Base-by-base conservation (phyloP, 768 basidiomycete genomes). In the Grammothele lineata region DNA sequence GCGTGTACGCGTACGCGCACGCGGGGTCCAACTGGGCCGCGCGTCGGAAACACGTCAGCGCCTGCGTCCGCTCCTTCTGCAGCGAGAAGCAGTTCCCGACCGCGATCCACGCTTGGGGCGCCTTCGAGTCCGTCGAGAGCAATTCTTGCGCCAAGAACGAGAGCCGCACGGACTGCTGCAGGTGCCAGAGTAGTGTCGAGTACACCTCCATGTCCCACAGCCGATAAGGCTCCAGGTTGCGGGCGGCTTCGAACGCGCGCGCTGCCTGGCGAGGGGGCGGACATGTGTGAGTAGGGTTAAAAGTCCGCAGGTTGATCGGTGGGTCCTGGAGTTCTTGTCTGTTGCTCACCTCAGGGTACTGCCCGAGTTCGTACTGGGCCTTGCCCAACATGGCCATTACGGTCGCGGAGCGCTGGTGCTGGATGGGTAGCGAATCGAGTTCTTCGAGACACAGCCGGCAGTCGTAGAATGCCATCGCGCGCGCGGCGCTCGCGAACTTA, bases 11-110 rank as follows among this genome's bases (percentile, higher is more conserved):
- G 66, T 98, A 98, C 57, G 93, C 92, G 67, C 89, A 94, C 17
- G 80, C 76, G 15, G 92, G 85, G 64, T 92, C 92, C 63, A 97
- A 66, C 65, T 94, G 86, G 18, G 83, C 80, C 35, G 96, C 96
- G 40, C 96, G 83, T 49, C 83, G 78, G 70, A 99, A 98, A 70
- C 93, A 96, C 64, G 88, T 84, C 67, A 98, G 70, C 15, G 96
- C 94, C 61, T 96, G 89, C 41, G 87, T 73, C 57, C 92, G 86
- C 60, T 99, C 94, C 70, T 92, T 93, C 67, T 95, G 87, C 58
- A 96, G 68, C 12, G 92, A 95, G 68, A 97, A 98, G 58, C 91
- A 72, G 70, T 99, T 99, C 43, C 96, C 96, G 23, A 92, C 83
- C 1, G 93, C 89, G 56, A 98, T 96, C 96, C 96, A 99, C 14